phyloP scores from a whole-genome alignment of 768 basidiomycete genomes.

The Agrocybe praecox region DNA sequence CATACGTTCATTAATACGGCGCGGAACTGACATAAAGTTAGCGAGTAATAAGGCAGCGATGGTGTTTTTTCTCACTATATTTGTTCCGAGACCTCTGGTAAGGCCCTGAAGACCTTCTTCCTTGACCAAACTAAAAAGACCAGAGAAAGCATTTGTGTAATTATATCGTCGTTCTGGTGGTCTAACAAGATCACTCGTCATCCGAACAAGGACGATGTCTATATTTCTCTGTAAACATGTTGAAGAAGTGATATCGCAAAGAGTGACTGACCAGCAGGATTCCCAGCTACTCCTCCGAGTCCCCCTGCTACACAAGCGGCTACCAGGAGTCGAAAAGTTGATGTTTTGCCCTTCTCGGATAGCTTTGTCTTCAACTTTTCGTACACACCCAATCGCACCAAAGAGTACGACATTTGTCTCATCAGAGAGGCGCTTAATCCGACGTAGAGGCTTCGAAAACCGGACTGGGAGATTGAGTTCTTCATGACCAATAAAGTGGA shows the following conservation, averaged over 20 bases:
- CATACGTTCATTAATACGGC: constrained; percentile 79
- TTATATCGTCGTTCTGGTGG: constrained; percentile 74
- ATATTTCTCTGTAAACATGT: not conserved
- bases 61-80: constrained; percentile 52
- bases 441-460: constrained; percentile 75
- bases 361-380: constrained; percentile 72
- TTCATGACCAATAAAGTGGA: constrained; percentile 70
- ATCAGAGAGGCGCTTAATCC: constrained; percentile 83
- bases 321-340: constrained; percentile 54
- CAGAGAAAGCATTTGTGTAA: constrained; percentile 79
- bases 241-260: not conserved
- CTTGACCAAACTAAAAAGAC: constrained; percentile 63
- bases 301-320: constrained; percentile 77
- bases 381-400: constrained; percentile 82
- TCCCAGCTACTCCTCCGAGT: constrained; percentile 82
- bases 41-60: constrained; percentile 7
- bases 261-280: constrained; percentile 65
- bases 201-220: constrained; percentile 80
- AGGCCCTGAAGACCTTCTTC: constrained; percentile 75
- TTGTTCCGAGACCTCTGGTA: constrained; percentile 75
- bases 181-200: constrained; percentile 85
- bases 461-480: constrained; percentile 64
- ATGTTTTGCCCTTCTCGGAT: constrained; percentile 51
- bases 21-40: constrained; percentile 32
- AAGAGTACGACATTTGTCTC: constrained; percentile 90